Percentiles rank a stretch among this genome's conserved stretches.
phyloP scores from a whole-genome alignment of 306 rosid species.

The Albizia julibrissin region DNA sequence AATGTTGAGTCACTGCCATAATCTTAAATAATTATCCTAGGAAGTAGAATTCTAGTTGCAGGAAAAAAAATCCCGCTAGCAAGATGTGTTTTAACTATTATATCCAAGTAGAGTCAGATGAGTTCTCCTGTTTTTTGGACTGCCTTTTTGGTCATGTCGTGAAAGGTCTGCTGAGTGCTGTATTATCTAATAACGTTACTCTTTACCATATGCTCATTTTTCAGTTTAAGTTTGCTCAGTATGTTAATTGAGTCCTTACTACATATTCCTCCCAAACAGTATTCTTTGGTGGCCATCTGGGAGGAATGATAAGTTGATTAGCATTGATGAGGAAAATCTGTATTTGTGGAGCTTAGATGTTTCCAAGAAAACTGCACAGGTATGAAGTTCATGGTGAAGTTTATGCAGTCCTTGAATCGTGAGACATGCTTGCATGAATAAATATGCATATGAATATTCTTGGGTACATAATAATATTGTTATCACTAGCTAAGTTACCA shows the following conservation, averaged over 20 bases:
- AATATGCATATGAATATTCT: neutral
- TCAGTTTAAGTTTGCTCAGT: neutral
- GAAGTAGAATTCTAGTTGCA: neutral
- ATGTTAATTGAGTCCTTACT: slow-evolving; percentile 30
- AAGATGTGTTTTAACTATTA: slow-evolving; percentile 10
- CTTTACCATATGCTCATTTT: slow-evolving; percentile 17
- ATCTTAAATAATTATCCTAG: slow-evolving; percentile 19
- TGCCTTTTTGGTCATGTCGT: slow-evolving; percentile 2
- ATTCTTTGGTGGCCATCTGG: slow-evolving; percentile 98
- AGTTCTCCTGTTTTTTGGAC: slow-evolving; percentile 9
- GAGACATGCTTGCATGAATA: neutral
- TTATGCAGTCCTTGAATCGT: slow-evolving; percentile 25
- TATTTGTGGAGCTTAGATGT: slow-evolving; percentile 86
- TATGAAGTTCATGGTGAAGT: slow-evolving; percentile 36
- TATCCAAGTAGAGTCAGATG: neutral
- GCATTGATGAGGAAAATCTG: slow-evolving; percentile 81
- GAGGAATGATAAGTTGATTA: slow-evolving; percentile 86
- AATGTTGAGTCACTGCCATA: slow-evolving; percentile 2
- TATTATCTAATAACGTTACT: slow-evolving; percentile 14
- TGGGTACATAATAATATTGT: slow-evolving; percentile 7
- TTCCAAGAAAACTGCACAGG: slow-evolving; percentile 86
- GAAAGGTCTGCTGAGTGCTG: slow-evolving; percentile 11
- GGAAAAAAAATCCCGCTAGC: neutral
- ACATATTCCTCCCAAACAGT: slow-evolving; percentile 48
- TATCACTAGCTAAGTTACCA: slow-evolving; percentile 7